Conservation (phyloP, 345 rosid species). For the Pistacia vera region DNA sequence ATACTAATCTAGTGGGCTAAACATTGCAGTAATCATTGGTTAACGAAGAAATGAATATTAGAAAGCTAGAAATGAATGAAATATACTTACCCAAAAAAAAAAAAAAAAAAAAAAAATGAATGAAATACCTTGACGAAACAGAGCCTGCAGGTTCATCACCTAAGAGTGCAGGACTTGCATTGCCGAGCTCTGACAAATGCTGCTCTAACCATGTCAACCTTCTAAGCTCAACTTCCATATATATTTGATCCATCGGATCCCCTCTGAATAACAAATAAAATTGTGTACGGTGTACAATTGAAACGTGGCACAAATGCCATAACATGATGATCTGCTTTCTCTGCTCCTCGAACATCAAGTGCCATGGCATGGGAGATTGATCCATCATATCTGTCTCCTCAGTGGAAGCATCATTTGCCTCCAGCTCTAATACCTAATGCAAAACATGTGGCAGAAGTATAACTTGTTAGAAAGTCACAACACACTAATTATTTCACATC, state of each 20-base stretch:
- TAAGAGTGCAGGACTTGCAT: conserved; percentile 91
- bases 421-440: conserved; percentile 78
- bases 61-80: not conserved
- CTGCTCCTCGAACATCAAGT: conserved; percentile 72
- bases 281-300: conserved; percentile 86
- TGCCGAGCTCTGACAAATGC: conserved; percentile 90
- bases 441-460: not conserved
- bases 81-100: no score
- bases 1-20: no score
- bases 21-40: no score
- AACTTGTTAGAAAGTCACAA: not conserved
- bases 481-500: no score
- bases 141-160: conserved; percentile 92
- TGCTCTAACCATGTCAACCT: conserved; percentile 93
- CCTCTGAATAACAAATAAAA: conserved; percentile 83
- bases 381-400: conserved; percentile 40
- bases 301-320: conserved; percentile 97
- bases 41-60: not conserved
- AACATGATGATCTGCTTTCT: conserved; percentile 88
- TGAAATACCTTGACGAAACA: conserved; percentile 42
- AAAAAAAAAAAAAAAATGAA: no score
- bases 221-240: conserved; percentile 88
- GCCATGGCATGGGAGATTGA: conserved; percentile 74
- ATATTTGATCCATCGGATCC: conserved; percentile 82
- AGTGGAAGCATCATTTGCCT: conserved; percentile 51